phyloP scores from a whole-genome alignment of 805 yeast genomes.

The Suhomyces tanzawaensis region DNA sequence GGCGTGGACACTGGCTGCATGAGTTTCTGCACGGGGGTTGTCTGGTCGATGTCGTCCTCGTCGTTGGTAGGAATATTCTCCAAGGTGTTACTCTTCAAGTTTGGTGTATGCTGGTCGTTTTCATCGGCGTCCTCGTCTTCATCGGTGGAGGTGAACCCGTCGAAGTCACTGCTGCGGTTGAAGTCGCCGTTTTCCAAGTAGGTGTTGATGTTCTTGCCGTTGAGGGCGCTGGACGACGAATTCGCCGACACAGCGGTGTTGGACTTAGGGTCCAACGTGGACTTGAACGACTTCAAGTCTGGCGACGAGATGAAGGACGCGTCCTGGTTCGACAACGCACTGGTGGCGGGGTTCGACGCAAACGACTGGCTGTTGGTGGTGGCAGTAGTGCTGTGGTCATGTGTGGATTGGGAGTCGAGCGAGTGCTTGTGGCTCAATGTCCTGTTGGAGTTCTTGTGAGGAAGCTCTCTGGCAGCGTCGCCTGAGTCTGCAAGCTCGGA shows the following conservation, averaged over 20 bases:
- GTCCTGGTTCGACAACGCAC: background rate
- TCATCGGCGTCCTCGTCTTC: constrained; percentile 8
- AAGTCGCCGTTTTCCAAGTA: constrained; percentile 12
- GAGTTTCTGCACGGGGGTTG: constrained; percentile 3
- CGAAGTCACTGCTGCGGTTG: constrained; percentile 12
- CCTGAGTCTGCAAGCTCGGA: background rate
- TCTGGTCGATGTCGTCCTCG: constrained; percentile 32
- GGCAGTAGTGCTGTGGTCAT: background rate
- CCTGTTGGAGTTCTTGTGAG: background rate
- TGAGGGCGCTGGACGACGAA: constrained; percentile 19
- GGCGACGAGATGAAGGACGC: constrained; percentile 6
- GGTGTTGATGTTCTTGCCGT: constrained; percentile 15
- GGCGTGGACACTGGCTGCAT: constrained; percentile 1
- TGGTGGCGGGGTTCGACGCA: background rate
- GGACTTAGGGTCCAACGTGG: constrained; percentile 47
- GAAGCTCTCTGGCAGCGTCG: background rate
- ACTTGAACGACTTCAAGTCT: constrained; percentile 18
- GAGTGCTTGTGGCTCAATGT: constrained; percentile 1
- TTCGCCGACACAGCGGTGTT: background rate
- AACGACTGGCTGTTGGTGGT: background rate
- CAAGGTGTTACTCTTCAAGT: constrained; percentile 22
- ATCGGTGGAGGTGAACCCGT: constrained; percentile 3
- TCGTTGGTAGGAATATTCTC: constrained; percentile 32
- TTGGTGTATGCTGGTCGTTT: constrained; percentile 4
- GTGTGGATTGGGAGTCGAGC: background rate